phyloP scores from a whole-genome alignment of 192 early-diverging fungal genomes.

The Paraglomus brasilianum region DNA sequence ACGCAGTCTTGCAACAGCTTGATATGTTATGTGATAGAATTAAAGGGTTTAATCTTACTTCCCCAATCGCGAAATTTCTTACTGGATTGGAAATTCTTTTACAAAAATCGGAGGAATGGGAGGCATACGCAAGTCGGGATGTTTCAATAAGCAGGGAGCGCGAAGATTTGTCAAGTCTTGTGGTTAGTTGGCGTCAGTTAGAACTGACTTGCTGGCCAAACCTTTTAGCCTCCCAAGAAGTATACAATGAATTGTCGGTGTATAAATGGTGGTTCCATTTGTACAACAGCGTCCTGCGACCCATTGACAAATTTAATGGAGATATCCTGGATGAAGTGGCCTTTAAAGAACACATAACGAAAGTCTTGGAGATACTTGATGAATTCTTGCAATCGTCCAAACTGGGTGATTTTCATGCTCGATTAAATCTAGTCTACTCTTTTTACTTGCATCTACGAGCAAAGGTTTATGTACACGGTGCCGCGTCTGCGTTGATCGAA shows the following conservation, averaged over 20 bases:
- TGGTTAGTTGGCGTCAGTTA: conserved; percentile 88
- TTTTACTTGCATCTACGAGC: conserved; percentile 58
- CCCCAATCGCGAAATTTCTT: conserved; percentile 88
- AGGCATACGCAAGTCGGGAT: conserved; percentile 79
- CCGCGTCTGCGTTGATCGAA: conserved; percentile 32
- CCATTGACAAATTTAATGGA: conserved; percentile 34
- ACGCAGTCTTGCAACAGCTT: conserved; percentile 81
- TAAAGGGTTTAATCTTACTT: conserved; percentile 65
- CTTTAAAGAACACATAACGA: conserved; percentile 41
- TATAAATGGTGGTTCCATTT: conserved; percentile 91
- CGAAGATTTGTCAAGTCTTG: conserved; percentile 65
- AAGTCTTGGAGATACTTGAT: conserved; percentile 68
- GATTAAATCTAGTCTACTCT: conserved; percentile 66
- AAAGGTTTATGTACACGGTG: conserved; percentile 34
- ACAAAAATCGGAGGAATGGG: conserved; percentile 92
- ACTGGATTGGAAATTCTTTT: conserved; percentile 87
- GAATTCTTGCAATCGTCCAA: conserved; percentile 78
- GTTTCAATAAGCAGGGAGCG: conserved; percentile 71
- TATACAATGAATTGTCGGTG: conserved; percentile 59
- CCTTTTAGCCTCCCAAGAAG: conserved; percentile 80
- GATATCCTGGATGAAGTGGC: conserved; percentile 36
- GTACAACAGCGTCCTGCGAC: conserved; percentile 54
- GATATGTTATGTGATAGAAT: conserved; percentile 59
- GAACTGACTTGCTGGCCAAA: conserved; percentile 91
- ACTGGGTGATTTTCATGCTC: conserved; percentile 74